A percentile compares a stretch with the other conserved stretches of the same genome.
Conservation (phyloP, 495 filamentous ascomycete species). For the Penicillium herquei region DNA sequence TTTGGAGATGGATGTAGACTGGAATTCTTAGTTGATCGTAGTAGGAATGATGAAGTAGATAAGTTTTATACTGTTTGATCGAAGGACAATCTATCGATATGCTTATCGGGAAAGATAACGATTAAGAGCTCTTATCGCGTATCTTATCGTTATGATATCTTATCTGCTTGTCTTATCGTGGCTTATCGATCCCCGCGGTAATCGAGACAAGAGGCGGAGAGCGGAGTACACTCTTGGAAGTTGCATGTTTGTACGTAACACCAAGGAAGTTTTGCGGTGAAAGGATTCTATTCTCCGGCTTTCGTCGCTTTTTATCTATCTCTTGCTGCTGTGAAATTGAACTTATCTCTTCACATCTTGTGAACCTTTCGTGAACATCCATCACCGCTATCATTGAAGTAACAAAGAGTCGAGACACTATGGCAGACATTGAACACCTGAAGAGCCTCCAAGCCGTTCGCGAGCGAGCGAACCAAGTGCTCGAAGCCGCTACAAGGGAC, state of each 20-base stretch:
- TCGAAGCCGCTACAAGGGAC: slow-evolving; percentile 29
- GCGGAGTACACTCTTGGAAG: not conserved
- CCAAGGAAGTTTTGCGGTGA: not conserved
- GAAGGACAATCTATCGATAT: no score
- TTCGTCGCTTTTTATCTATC: not conserved
- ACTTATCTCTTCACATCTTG: not conserved
- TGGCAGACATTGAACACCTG: slow-evolving; percentile 30
- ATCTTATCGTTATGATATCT: not conserved
- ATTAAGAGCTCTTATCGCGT: not conserved
- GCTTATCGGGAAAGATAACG: not conserved
- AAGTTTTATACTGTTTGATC: no score
- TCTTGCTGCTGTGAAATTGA: not conserved
- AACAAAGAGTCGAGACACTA: not conserved
- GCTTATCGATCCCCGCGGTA: slow-evolving; percentile 1
- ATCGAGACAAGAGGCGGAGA: not conserved
- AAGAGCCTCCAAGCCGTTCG: slow-evolving; percentile 40
- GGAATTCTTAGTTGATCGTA: not conserved
- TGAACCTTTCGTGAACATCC: not conserved
- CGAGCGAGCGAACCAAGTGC: slow-evolving; percentile 29
- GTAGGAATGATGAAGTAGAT: not conserved
- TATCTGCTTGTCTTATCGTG: not conserved
- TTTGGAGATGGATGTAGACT: not conserved
- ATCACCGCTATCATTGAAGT: not conserved
- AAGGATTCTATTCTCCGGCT: no score
- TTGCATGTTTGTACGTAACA: slow-evolving; percentile 1